Evolutionary conservation across 2,329 filamentous ascomycete genomes (phyloP), one percentile per base, ranked within the genome.

Genomic region (Pseudopithomyces maydicus): DNA sequence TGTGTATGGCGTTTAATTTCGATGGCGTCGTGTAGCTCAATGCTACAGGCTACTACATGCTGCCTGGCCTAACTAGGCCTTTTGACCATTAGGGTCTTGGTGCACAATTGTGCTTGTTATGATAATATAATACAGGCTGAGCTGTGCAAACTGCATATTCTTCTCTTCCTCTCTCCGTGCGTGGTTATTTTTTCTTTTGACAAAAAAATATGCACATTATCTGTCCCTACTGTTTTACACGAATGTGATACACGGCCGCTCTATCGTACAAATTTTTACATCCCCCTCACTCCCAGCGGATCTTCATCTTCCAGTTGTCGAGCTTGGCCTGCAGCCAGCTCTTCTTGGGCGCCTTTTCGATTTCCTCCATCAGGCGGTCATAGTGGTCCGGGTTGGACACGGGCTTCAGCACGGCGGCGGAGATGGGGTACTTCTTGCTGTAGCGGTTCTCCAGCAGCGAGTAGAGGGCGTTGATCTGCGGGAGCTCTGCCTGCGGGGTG

Each of bases 371-470:
- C 54, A 77, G 29, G 8, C 61, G 59, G 1, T 70, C 67, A 48
- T 77, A 77, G 52, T 77, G 70, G 41, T 70, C 65, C 2, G 74
- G 74, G 33, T 72, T 73, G 44, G 66, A 68, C n/a, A 50, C 58
- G 1, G 74, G 74, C 61, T 66, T 69, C 32, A 76, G 57, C 12
- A 75, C 65, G 6, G 36, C 62, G 1, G 63, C 62, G 7, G 70
- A 67, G 5, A 72, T 50, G 0, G 69, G 59, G 54, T 74, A 75
- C 26, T 69, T 72, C 55, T 80, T 82, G 45, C 73, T 76, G 64
- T 86, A 87, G 47, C 83, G 75, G 67, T 88, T 80, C 62, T 87
- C 84, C 2, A 88, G 75, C n/a, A 88, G 74, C 2, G 83, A 80
- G 59, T 84, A 85, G 1, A 88, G 79, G 4, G 84, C 85, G 63